phyloP scores from a whole-genome alignment of 805 yeast species.

The Wickerhamiella kurtzmanii region DNA sequence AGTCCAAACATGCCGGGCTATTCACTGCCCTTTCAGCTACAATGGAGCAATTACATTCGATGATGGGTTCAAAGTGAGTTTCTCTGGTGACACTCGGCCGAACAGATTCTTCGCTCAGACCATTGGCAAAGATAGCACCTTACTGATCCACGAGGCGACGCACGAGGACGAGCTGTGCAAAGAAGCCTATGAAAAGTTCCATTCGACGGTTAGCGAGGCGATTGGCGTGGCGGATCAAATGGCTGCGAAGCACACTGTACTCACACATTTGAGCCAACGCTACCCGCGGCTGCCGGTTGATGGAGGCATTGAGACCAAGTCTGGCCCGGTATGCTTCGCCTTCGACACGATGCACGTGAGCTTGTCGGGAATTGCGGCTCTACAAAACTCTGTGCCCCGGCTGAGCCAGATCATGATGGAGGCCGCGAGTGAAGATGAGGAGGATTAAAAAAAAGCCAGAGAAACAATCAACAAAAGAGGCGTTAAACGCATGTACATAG shows the following conservation, averaged over 20 bases:
- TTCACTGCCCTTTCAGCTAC: conserved; percentile 77
- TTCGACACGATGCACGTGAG: conserved; percentile 52
- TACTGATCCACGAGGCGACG: conserved; percentile 88
- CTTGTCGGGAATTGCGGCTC: conserved; percentile 31
- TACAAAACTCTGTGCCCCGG: conserved; percentile 19
- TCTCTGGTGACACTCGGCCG: conserved; percentile 94
- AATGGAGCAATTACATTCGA: conserved; percentile 39
- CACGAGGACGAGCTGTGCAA: conserved; percentile 62
- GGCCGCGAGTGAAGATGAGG: neutral
- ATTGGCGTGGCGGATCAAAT: conserved; percentile 52
- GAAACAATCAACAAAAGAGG: neutral
- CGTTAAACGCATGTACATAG: too few species aligned
- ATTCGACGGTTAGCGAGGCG: conserved; percentile 84
- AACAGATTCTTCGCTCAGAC: conserved; percentile 41
- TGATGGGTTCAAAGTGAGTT: conserved; percentile 51
- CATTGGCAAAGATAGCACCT: conserved; percentile 53
- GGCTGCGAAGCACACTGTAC: conserved; percentile 55
- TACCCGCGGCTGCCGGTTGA: conserved; percentile 45
- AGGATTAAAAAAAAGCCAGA: neutral
- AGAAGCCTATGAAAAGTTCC: conserved; percentile 73
- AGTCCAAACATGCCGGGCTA: conserved; percentile 51
- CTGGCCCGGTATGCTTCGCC: conserved; percentile 33
- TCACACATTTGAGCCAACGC: conserved; percentile 90
- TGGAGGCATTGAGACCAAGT: conserved; percentile 7
- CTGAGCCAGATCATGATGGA: conserved; percentile 14